A percentile compares a stretch with the other conserved stretches of the same genome.
These are phyloP conservation scores for Termitomyces sp. DNA, from an alignment of 768 basidiomycete species.

Conservation along the genomic window DNA sequence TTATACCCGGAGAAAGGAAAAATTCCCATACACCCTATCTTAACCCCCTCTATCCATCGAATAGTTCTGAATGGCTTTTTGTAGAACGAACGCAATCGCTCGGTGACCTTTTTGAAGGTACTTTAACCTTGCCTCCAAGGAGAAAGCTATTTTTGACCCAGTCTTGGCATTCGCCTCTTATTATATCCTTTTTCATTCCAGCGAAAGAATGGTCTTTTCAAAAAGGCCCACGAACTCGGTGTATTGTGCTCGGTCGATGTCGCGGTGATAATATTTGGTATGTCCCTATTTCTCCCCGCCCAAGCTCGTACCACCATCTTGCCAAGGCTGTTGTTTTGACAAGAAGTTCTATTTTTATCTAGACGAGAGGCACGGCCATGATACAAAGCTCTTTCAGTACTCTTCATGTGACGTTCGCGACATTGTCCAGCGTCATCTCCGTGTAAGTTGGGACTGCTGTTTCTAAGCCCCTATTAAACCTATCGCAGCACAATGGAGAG, in stretches of 20 bases:
- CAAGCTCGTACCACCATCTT: not conserved
- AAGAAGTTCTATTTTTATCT: constrained; percentile 18
- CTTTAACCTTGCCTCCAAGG: constrained; percentile 6
- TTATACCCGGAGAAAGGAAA: not conserved
- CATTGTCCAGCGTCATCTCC: constrained; percentile 57
- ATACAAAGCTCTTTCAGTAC: constrained; percentile 71
- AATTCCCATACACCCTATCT: not conserved
- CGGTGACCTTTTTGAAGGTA: constrained; percentile 18
- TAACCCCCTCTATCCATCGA: not conserved
- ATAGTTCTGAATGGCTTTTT: not conserved
- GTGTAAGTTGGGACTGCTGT: constrained; percentile 22
- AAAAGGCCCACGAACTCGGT: constrained; percentile 16
- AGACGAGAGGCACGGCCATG: constrained; percentile 35
- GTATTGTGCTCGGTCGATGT: constrained; percentile 16
- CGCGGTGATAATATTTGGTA: constrained; percentile 16
- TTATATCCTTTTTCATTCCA: constrained; percentile 7
- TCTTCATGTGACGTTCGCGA: constrained; percentile 55
- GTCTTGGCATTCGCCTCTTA: constrained; percentile 14
- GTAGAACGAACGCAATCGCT: constrained; percentile 17
- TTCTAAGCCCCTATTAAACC: not conserved
- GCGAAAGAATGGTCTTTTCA: constrained; percentile 17
- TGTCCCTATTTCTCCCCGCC: not conserved
- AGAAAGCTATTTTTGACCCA: constrained; percentile 18
- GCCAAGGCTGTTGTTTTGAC: constrained; percentile 12
- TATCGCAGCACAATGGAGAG: constrained; percentile 30